Evolutionary conservation across 331 rosid species (phyloP), one percentile per base, ranked within the genome.

Genomic region (Quercus tomentella): DNA sequence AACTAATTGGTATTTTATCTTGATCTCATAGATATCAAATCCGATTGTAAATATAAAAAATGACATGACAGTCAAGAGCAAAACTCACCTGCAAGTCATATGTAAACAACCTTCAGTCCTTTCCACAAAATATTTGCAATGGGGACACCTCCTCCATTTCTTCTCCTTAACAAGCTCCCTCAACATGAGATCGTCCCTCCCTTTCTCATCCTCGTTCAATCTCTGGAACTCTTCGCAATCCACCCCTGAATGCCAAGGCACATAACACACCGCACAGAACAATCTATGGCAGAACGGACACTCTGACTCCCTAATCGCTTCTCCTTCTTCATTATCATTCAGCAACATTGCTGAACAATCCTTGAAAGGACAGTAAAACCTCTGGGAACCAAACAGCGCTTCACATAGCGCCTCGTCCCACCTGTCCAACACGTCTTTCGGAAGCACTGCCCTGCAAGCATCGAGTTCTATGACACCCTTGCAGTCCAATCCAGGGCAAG

Each of bases 131-230:
- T 25, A 84, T 2, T 79, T 67, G 70, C 97, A 93, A 6, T n/a
- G 51, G 4, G 97, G 94, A 57, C 97, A 93, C 85, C 88, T 87
- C 73, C 4, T 82, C 97, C 97, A 93, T 7, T 88, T 82, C 81
- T 85, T 57, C 31, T 84, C 51, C 15, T 25, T 75, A 17, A 89
- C 94, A 15, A 92, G 79, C 56, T 81, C 86, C 22, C 55, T 84
- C 61, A 89, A 77, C 83, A 88, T 77, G 4, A 88, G 78, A 69
- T 92, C 96, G 0, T 81, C 84, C 25, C 85, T 84, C 6, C 85
- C 92, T 56, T 77, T 76, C 75, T 89, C 93, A 10, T 75, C 76
- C 63, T 84, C 87, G 60, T 84, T 66, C 49, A 86, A 11, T 1
- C 2, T 81, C 88, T 70, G 84, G 28, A 70, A 85, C 77, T 77